Conservation (phyloP, 2,329 filamentous ascomycete species). For the Fusarium xylarioides region DNA sequence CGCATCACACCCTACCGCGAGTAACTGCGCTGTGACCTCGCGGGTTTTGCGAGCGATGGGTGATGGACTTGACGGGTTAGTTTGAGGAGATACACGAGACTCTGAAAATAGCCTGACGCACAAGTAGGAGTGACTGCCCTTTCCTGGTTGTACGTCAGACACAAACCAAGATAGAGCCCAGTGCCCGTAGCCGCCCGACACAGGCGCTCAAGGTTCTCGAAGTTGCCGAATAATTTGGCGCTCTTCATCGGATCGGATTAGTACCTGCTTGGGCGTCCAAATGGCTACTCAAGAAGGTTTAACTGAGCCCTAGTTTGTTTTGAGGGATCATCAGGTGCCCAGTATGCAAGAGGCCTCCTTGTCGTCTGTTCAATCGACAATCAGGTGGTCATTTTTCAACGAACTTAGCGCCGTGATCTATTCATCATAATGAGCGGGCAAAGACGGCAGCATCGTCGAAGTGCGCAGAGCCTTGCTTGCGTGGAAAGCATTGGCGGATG, state of each 20-base stretch:
- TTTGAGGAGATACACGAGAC: too few species aligned
- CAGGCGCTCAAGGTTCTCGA: fast-evolving
- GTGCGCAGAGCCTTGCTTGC: background rate
- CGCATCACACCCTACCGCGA: fast-evolving
- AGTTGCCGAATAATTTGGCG: fast-evolving
- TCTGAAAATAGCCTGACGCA: background rate
- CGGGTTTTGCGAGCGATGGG: background rate
- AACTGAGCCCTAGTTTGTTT: background rate
- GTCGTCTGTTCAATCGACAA: too few species aligned
- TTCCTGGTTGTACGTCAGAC: background rate
- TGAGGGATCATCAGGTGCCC: fast-evolving
- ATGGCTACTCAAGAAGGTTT: fast-evolving
- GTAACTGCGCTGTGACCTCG: fast-evolving
- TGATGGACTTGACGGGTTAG: background rate
- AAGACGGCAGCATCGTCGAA: fast-evolving
- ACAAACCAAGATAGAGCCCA: background rate
- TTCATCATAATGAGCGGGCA: fast-evolving
- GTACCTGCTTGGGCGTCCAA: fast-evolving
- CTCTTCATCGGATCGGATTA: background rate
- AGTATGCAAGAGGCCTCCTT: too few species aligned
- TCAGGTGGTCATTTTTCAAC: fast-evolving
- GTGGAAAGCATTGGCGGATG: fast-evolving
- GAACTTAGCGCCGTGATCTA: fast-evolving
- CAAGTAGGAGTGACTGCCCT: background rate
- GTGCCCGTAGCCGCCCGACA: background rate